Conservation (phyloP, 2,329 filamentous ascomycete genomes). For the Penicillium digitatum region DNA sequence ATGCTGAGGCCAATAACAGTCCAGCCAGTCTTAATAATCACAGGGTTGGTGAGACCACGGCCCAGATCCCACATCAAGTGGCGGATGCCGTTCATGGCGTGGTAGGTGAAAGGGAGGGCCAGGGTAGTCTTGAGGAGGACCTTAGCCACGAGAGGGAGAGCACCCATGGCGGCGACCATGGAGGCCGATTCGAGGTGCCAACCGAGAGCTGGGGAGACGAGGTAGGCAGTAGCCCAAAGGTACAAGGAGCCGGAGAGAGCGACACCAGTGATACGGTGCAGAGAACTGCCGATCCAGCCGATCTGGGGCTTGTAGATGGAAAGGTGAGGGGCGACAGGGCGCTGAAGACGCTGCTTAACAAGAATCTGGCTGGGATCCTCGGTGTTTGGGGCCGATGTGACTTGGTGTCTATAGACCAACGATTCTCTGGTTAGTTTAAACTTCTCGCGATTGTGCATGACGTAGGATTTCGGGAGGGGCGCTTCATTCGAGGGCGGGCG, state of each 20-base stretch:
- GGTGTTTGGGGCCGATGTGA: conserved; percentile 29
- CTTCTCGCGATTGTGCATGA: conserved; percentile 23
- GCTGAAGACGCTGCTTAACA: conserved; percentile 71
- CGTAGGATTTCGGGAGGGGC: conserved; percentile 20
- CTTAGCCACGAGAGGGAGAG: conserved; percentile 58
- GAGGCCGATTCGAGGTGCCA: conserved; percentile 64
- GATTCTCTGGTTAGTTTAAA: conserved; percentile 13
- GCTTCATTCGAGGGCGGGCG: background rate
- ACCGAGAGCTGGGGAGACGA: conserved; percentile 70
- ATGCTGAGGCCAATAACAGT: conserved; percentile 55
- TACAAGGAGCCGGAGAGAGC: conserved; percentile 71
- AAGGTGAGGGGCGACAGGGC: conserved; percentile 81
- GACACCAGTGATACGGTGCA: conserved; percentile 81
- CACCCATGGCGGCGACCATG: conserved; percentile 61
- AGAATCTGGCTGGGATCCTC: conserved; percentile 56
- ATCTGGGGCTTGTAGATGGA: conserved; percentile 81
- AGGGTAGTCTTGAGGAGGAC: conserved; percentile 55
- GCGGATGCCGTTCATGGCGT: conserved; percentile 64
- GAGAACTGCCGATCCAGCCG: conserved; percentile 71
- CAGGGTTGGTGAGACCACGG: conserved; percentile 58
- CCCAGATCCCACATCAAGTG: conserved; percentile 69
- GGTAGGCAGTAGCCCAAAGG: conserved; percentile 74
- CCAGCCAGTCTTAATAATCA: conserved; percentile 64
- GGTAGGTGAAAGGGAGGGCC: conserved; percentile 65
- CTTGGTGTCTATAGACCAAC: conserved; percentile 27